A percentile compares a stretch with the other conserved stretches of the same genome.
Evolutionary conservation across 306 rosid genomes (phyloP).

Genomic region (Vigna reflexopilosa): DNA sequence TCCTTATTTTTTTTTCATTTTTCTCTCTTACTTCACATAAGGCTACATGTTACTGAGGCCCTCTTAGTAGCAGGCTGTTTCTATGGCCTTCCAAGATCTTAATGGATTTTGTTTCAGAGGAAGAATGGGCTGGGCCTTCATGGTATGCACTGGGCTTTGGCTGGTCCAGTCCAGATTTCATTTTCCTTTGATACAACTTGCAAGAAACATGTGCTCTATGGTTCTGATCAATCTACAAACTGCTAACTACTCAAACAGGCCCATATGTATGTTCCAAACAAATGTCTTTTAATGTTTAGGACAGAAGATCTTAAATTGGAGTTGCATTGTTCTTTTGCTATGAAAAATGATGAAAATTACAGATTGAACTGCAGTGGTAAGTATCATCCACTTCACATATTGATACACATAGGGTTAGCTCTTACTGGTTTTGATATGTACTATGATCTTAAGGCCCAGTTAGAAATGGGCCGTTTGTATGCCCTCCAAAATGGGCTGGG

Average conservation of each 20-base stretch:
- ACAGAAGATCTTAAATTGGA: not conserved
- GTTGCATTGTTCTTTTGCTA: not conserved
- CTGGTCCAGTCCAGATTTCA: not conserved
- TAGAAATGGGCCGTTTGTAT: constrained; percentile 5
- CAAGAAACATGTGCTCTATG: not conserved
- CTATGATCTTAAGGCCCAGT: not conserved
- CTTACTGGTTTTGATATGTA: not conserved
- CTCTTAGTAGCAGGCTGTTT: constrained; percentile 22
- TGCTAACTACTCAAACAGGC: not conserved
- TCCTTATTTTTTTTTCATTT: not conserved
- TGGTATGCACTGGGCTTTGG: constrained; percentile 32
- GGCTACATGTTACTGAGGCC: not conserved
- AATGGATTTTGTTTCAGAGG: not conserved
- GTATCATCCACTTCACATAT: not conserved
- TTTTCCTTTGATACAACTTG: not conserved
- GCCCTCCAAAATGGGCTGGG: not conserved
- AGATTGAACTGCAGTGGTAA: not conserved
- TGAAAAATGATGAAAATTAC: not conserved
- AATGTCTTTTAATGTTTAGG: not conserved
- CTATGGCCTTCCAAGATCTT: not conserved
- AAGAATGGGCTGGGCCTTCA: not conserved
- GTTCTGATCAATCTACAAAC: not conserved
- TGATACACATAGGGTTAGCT: not conserved
- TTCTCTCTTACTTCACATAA: not conserved
- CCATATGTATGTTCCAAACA: constrained; percentile 1